Conservation (phyloP, 768 basidiomycete genomes). For the Suillus paluster region DNA sequence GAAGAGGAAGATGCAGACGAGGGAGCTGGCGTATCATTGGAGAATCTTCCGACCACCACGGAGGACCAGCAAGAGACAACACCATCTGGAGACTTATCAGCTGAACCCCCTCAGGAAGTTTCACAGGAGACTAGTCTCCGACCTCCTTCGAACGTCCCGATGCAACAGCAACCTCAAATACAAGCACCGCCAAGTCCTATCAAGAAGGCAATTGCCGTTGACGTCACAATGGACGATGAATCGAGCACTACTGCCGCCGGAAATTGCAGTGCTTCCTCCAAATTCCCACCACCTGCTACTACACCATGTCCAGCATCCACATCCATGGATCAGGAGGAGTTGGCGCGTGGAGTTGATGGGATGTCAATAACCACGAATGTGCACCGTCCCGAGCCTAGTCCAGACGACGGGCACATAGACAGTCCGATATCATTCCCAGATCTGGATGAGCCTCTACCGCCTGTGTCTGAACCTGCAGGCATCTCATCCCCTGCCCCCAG, state of each 20-base stretch:
- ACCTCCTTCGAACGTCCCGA: neutral
- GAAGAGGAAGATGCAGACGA: slow-evolving; percentile 3
- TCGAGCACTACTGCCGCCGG: neutral
- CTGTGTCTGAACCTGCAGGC: slow-evolving; percentile 6
- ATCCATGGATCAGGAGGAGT: slow-evolving; percentile 2
- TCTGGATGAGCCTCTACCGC: slow-evolving; percentile 18
- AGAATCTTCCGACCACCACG: neutral
- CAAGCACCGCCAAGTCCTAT: slow-evolving; percentile 1
- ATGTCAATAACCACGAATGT: slow-evolving; percentile 27
- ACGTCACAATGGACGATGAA: slow-evolving; percentile 3
- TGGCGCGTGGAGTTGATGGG: slow-evolving; percentile 20
- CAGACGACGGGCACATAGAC: slow-evolving; percentile 27
- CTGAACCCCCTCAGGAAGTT: neutral
- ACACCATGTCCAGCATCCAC: neutral
- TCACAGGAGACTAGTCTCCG: slow-evolving; percentile 7
- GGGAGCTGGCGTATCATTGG: neutral
- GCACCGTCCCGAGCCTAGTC: neutral
- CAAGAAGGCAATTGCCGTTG: neutral
- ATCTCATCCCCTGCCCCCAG: slow-evolving; percentile 9
- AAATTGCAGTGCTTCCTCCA: neutral
- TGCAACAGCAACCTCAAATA: neutral
- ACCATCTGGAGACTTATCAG: neutral
- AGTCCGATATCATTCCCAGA: slow-evolving; percentile 16
- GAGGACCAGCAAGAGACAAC: neutral
- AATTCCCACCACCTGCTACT: neutral